phyloP scores from a whole-genome alignment of 2,329 filamentous ascomycete species.

The Ophiostoma himal-ulmi region DNA sequence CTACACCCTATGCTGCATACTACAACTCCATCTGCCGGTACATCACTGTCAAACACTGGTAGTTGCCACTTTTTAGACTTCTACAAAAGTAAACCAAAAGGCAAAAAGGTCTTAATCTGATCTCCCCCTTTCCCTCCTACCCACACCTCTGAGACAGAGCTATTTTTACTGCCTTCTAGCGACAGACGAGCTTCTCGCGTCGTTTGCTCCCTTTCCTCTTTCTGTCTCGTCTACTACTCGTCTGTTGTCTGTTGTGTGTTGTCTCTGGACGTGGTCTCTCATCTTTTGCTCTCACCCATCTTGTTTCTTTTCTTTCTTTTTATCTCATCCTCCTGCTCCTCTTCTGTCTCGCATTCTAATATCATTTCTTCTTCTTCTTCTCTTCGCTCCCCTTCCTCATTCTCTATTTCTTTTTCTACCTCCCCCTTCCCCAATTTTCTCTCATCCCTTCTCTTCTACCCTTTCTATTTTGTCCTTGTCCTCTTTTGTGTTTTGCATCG shows the following conservation, averaged over 20 bases:
- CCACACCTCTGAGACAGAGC: slow-evolving; percentile 17
- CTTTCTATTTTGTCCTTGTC: slow-evolving; percentile 11
- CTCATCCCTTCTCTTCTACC: slow-evolving; percentile 6
- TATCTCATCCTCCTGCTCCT: slow-evolving; percentile 2
- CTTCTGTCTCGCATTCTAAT: slow-evolving; percentile 12
- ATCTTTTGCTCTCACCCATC: background rate
- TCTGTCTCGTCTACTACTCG: slow-evolving; percentile 6
- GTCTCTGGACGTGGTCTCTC: background rate
- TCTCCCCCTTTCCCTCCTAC: slow-evolving; percentile 13
- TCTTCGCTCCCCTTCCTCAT: background rate
- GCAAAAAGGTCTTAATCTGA: slow-evolving; percentile 13
- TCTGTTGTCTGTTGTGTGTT: slow-evolving; percentile 4
- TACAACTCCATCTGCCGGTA: slow-evolving; percentile 6
- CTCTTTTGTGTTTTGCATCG: slow-evolving; percentile 2
- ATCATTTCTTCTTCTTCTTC: background rate
- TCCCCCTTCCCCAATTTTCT: slow-evolving; percentile 26
- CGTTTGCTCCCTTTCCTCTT: slow-evolving; percentile 12
- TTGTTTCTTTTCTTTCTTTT: slow-evolving; percentile 15
- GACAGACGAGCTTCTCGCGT: slow-evolving; percentile 9
- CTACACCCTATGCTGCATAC: slow-evolving; percentile 4
- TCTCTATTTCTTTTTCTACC: slow-evolving; percentile 20
- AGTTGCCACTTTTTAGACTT: slow-evolving; percentile 21
- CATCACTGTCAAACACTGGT: background rate
- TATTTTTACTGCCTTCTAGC: slow-evolving; percentile 17
- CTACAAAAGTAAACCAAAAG: slow-evolving; percentile 12